Conservation (phyloP, 1,284 basidiomycete genomes). For the Anthracocystis setariae region DNA sequence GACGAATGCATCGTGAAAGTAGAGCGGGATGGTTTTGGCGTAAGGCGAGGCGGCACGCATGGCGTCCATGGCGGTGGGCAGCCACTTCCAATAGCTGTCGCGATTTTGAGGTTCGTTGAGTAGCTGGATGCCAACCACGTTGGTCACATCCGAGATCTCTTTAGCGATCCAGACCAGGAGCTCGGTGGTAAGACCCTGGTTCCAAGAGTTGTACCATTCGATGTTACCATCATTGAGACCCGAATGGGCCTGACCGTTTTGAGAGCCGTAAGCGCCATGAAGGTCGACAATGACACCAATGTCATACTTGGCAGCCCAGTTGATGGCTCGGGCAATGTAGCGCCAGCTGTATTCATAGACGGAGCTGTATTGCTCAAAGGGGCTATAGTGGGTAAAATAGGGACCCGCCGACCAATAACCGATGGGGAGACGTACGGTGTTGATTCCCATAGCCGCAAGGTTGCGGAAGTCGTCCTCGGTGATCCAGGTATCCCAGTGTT, state of each 20-base stretch:
- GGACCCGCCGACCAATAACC: slow-evolving; percentile 69
- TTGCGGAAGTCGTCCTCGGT: slow-evolving; percentile 70
- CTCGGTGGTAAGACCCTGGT: slow-evolving; percentile 74
- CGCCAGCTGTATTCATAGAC: slow-evolving; percentile 77
- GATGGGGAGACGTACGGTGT: slow-evolving; percentile 68
- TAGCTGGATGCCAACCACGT: slow-evolving; percentile 79
- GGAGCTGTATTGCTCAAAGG: slow-evolving; percentile 73
- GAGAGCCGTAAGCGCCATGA: slow-evolving; percentile 79
- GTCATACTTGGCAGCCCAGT: slow-evolving; percentile 75
- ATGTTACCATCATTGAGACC: slow-evolving; percentile 76
- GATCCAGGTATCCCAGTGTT: slow-evolving; percentile 83
- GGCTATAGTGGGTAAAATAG: slow-evolving; percentile 71
- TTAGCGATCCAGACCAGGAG: slow-evolving; percentile 74
- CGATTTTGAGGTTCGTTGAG: slow-evolving; percentile 76
- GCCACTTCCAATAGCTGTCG: slow-evolving; percentile 61
- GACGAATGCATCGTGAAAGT: slow-evolving; percentile 80
- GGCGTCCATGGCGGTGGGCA: slow-evolving; percentile 70
- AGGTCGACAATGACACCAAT: slow-evolving; percentile 81
- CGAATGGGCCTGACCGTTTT: slow-evolving; percentile 75
- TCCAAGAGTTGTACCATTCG: slow-evolving; percentile 71
- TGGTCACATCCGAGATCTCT: slow-evolving; percentile 75
- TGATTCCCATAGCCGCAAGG: slow-evolving; percentile 65
- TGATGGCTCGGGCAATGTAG: slow-evolving; percentile 74
- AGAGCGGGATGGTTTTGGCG: slow-evolving; percentile 74
- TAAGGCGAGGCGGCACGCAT: slow-evolving; percentile 72